Evolutionary conservation across 2,329 filamentous ascomycete genomes (phyloP).

Genomic region (Alternaria gaisen): DNA sequence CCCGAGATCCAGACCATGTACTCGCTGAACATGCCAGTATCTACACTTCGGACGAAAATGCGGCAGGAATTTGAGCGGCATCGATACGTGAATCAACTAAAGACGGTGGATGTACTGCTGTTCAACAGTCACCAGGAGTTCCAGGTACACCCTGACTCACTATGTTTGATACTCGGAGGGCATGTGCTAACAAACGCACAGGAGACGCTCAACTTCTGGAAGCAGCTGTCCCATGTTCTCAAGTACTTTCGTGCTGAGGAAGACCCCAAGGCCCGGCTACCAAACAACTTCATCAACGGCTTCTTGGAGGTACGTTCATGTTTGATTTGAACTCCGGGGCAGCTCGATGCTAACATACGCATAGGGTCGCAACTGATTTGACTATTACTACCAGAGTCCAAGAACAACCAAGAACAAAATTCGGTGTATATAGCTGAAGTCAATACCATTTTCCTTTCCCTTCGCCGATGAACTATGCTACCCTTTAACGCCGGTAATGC

Average conservation of each 20-base stretch:
- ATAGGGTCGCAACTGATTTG: conserved; percentile 51
- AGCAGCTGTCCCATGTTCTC: conserved; percentile 94
- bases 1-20: conserved; percentile 99
- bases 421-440: conserved; percentile 46
- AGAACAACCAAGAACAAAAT: conserved; percentile 26
- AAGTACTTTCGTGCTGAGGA: conserved; percentile 94
- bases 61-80: conserved; percentile 97
- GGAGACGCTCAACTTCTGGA: conserved; percentile 99
- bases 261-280: conserved; percentile 77
- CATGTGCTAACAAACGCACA: conserved; percentile 50
- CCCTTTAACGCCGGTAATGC: conserved; percentile 47
- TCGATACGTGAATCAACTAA: conserved; percentile 89
- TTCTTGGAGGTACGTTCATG: conserved; percentile 84
- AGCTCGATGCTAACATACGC: conserved; percentile 14
- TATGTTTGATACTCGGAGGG: background rate
- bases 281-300: conserved; percentile 88
- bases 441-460: conserved; percentile 49
- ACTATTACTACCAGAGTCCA: conserved; percentile 8
- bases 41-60: conserved; percentile 88
- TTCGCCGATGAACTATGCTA: conserved; percentile 34
- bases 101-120: conserved; percentile 86
- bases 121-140: conserved; percentile 93
- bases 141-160: conserved; percentile 69
- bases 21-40: conserved; percentile 86
- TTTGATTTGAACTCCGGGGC: too few relatives aligned